phyloP scores from a whole-genome alignment of 2,329 filamentous ascomycete genomes.

The Curvularia verruculosa region DNA sequence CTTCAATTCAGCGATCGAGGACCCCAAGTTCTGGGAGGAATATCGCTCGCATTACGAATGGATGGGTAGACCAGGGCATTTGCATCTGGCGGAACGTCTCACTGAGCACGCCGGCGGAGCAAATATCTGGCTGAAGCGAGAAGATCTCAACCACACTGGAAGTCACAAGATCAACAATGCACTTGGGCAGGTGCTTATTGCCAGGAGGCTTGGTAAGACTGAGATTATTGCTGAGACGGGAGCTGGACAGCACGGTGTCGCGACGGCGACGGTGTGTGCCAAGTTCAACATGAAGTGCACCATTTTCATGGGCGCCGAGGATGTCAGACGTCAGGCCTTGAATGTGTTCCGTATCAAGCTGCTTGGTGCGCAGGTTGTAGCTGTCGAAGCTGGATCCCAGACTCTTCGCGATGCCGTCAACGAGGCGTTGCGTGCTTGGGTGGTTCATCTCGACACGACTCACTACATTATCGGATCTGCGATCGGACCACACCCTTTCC shows the following conservation, averaged over 20 bases:
- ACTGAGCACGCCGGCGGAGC: slow-evolving; percentile 90
- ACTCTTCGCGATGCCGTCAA: slow-evolving; percentile 75
- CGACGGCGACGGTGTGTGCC: slow-evolving; percentile 94
- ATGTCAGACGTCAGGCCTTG: slow-evolving; percentile 91
- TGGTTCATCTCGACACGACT: slow-evolving; percentile 87
- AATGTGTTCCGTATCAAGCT: slow-evolving; percentile 99
- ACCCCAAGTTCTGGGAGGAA: slow-evolving; percentile 95
- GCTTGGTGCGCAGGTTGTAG: slow-evolving; percentile 88
- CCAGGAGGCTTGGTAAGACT: slow-evolving; percentile 85
- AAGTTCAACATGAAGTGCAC: slow-evolving; percentile 99
- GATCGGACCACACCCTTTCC: slow-evolving; percentile 97
- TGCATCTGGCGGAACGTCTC: slow-evolving; percentile 86
- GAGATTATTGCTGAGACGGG: slow-evolving; percentile 98
- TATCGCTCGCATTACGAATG: slow-evolving; percentile 95
- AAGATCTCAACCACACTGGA: slow-evolving; percentile 96
- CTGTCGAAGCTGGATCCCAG: slow-evolving; percentile 87
- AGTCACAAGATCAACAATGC: slow-evolving; percentile 99
- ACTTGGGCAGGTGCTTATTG: slow-evolving; percentile 87
- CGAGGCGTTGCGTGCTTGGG: slow-evolving; percentile 93
- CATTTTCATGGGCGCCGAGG: slow-evolving; percentile 98
- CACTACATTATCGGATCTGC: slow-evolving; percentile 99
- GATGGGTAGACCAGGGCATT: slow-evolving; percentile 91
- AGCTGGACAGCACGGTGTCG: slow-evolving; percentile 96
- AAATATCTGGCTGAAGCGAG: slow-evolving; percentile 96
- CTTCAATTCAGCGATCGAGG: slow-evolving; percentile 85